These are phyloP conservation scores for Alternaria triticina DNA, from an alignment of 2,329 filamentous ascomycete species.

Conservation along the genomic window DNA sequence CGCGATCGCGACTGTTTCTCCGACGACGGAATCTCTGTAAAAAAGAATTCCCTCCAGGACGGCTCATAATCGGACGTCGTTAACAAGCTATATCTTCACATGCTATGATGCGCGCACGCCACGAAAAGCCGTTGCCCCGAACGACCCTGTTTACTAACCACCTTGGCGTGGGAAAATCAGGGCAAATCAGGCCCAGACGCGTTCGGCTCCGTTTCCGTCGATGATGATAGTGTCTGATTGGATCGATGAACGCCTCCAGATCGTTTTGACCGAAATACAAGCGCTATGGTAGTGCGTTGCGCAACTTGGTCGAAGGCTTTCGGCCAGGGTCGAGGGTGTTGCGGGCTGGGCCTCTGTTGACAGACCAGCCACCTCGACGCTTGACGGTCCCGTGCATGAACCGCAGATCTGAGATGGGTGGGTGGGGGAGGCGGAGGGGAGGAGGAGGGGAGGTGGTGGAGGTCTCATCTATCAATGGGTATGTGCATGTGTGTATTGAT, in stretches of 20 bases:
- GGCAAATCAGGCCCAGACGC: neutral
- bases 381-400: conserved; percentile 39
- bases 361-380: conserved; percentile 35
- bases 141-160: conserved; percentile 12
- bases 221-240: too few relatives aligned
- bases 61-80: neutral
- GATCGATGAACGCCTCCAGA: conserved; percentile 10
- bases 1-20: neutral
- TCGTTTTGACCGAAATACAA: conserved; percentile 14
- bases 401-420: conserved; percentile 31
- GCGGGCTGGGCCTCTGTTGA: conserved; percentile 43
- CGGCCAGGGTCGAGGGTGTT: neutral
- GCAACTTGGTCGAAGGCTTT: conserved; percentile 24
- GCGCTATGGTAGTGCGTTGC: conserved; percentile 23
- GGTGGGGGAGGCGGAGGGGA: too few relatives aligned
- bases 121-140: conserved; percentile 6
- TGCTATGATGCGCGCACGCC: neutral
- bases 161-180: neutral
- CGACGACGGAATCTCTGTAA: neutral
- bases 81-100: neutral
- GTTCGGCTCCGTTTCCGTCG: too few relatives aligned
- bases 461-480: too few relatives aligned
- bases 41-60: neutral
- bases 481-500: too few relatives aligned
- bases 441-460: too few relatives aligned